phyloP scores from a whole-genome alignment of 2,329 filamentous ascomycete species.

The Taxawa tesnikishii region DNA sequence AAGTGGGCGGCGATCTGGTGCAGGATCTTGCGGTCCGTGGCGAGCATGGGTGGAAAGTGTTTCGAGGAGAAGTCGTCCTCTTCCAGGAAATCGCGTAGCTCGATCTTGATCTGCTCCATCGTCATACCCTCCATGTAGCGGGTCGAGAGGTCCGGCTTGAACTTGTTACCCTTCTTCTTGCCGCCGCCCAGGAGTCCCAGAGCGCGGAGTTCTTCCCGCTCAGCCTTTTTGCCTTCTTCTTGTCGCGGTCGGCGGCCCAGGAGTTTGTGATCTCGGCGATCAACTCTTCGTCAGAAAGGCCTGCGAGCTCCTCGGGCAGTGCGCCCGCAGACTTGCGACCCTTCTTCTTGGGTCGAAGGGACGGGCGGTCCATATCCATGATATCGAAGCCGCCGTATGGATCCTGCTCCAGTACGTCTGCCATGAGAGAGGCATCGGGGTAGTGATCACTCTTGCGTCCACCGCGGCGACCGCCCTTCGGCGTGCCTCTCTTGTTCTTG shows the following conservation, averaged over 20 bases:
- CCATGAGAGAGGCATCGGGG: constrained; percentile 43
- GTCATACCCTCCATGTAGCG: constrained; percentile 66
- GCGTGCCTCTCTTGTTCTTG: constrained; percentile 11
- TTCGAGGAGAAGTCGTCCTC: constrained; percentile 52
- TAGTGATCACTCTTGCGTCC: constrained; percentile 26
- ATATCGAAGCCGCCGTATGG: constrained; percentile 64
- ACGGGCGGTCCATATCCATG: constrained; percentile 69
- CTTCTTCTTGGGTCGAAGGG: constrained; percentile 53
- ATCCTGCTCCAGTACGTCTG: constrained; percentile 45
- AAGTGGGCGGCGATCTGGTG: constrained; percentile 68
- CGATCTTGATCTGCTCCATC: constrained; percentile 56
- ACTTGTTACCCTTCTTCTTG: constrained; percentile 26
- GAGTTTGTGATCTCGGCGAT: constrained; percentile 24
- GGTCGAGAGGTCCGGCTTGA: constrained; percentile 40
- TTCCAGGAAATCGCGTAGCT: constrained; percentile 60
- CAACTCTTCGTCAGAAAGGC: constrained; percentile 31
- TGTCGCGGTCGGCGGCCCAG: constrained; percentile 32
- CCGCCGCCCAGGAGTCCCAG: constrained; percentile 27
- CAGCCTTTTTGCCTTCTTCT: constrained; percentile 34
- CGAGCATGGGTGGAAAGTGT: constrained; percentile 72
- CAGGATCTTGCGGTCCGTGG: constrained; percentile 60
- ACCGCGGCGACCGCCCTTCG: constrained; percentile 8
- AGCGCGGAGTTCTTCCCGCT: constrained; percentile 32
- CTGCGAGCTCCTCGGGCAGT: constrained; percentile 20
- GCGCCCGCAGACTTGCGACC: constrained; percentile 32